Evolutionary conservation across 2,329 filamentous ascomycete genomes (phyloP).

Genomic region (Ophiostoma quercus): DNA sequence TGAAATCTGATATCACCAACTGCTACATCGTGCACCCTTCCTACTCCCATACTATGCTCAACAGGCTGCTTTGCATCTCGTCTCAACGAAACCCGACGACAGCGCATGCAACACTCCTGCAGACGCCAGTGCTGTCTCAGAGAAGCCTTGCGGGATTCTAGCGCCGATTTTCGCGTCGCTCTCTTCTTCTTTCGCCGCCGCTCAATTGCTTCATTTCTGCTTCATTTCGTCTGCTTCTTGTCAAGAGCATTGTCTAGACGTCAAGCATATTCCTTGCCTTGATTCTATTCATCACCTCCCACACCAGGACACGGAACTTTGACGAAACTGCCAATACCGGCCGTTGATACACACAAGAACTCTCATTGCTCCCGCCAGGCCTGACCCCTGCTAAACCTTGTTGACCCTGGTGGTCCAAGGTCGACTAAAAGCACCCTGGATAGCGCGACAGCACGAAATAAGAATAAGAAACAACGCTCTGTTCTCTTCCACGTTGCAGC

Average conservation of each 20-base stretch:
- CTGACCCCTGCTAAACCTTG: neutral
- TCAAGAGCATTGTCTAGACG: neutral
- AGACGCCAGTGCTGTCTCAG: neutral
- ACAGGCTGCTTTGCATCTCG: neutral
- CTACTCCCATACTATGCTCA: neutral
- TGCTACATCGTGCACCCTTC: constrained; percentile 1
- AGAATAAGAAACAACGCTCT: constrained; percentile 1
- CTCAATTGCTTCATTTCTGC: neutral
- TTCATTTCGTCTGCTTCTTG: neutral
- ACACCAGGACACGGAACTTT: neutral
- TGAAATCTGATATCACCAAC: constrained; percentile 1
- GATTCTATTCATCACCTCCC: neutral
- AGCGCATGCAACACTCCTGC: neutral
- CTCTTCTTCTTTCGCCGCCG: neutral
- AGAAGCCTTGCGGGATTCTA: constrained; percentile 2
- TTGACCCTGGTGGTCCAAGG: neutral
- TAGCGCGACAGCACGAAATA: neutral
- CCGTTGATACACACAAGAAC: neutral
- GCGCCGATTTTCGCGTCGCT: neutral
- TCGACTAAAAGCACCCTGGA: neutral
- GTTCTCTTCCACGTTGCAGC: neutral
- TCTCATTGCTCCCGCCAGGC: neutral
- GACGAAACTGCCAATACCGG: constrained; percentile 10
- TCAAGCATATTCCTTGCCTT: neutral
- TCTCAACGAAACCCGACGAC: neutral